Conservation (phyloP, 2,329 filamentous ascomycete species). For the Drechmeria coniospora region DNA sequence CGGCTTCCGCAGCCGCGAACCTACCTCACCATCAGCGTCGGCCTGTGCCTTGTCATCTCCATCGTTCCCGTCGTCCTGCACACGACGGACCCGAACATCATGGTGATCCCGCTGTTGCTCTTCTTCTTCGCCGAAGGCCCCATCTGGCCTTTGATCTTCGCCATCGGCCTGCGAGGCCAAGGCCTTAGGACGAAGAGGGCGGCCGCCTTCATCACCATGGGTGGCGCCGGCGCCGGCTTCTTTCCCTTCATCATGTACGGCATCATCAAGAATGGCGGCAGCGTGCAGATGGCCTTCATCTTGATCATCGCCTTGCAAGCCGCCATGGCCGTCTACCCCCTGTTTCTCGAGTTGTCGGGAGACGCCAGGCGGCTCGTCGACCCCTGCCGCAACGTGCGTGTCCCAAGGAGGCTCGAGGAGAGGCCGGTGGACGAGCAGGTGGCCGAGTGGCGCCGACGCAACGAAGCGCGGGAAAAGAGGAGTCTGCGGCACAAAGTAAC, state of each 20-base stretch:
- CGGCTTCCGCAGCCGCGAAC: constrained; percentile 51
- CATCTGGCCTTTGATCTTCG: constrained; percentile 69
- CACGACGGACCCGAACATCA: constrained; percentile 28
- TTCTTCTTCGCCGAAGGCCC: constrained; percentile 73
- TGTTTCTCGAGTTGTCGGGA: constrained; percentile 29
- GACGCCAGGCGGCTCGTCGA: constrained; percentile 32
- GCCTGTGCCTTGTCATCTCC: constrained; percentile 42
- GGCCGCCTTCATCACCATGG: constrained; percentile 63
- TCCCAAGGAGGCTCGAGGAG: constrained; percentile 9
- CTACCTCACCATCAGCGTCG: constrained; percentile 47
- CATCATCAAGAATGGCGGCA: constrained; percentile 42
- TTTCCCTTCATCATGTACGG: constrained; percentile 62
- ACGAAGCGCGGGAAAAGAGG: constrained; percentile 7
- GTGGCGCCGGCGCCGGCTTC: constrained; percentile 55
- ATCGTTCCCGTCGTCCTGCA: constrained; percentile 31
- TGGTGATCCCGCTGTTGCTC: constrained; percentile 47
- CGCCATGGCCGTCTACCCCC: constrained; percentile 29
- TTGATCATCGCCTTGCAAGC: constrained; percentile 41
- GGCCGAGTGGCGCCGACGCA: constrained; percentile 6
- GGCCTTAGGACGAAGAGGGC: constrained; percentile 69
- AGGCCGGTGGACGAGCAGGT: constrained; percentile 3
- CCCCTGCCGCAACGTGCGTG: constrained; percentile 10
- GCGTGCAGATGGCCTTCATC: constrained; percentile 47
- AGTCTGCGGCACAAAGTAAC: constrained; percentile 12
- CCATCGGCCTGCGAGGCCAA: constrained; percentile 63